Evolutionary conservation across 768 basidiomycete genomes (phyloP), one percentile per base, ranked within the genome.

Genomic region (Dioszegia crocea): DNA sequence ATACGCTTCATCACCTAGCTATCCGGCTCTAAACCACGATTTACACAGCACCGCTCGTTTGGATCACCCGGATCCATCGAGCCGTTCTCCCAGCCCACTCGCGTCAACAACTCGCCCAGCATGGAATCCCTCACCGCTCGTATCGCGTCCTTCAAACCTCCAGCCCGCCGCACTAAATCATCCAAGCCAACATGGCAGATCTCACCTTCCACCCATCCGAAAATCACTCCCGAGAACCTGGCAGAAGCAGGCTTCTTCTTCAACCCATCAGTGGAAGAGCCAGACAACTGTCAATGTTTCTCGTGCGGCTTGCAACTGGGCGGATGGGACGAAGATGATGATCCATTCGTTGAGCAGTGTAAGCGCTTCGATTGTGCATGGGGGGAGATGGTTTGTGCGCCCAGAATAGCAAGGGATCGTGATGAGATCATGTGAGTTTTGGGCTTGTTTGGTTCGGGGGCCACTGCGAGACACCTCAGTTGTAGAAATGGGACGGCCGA

Each of bases 191-290:
- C 67, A 31, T 97, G 91, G 89, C 87, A 91, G 0, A 88, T 93
- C 64, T 83, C 87, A 0, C 41, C 76, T 0, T 67, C 79, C 17
- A 88, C 84, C 74, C 67, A 75, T 40, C 76, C 77, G 5, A 77
- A 79, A 50, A 86, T 92, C 45, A 91, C 84, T 50, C 86, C 92
- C 1, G 77, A 82, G 53, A 81, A 83, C 3, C 84, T 98, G 16
- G 87, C 93, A 1, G 85, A 87, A 64, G 93, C 93, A 2, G 93
- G 93, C 9, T 97, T 94, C 79, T 93, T 84, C 80, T 89, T 89
- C 0, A 83, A 82, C 63, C 47, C 60, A 4, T 78, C 80, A 59
- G 83, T 84, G 23, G 44, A 59, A 5, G 85, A 86, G 60, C 80
- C 79, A 16, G 89, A 92, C 77, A 86, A 84, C 66, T 69, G 66